Conservation (phyloP, 1,139 yeast species). For the Magnusiomyces fungicola region DNA sequence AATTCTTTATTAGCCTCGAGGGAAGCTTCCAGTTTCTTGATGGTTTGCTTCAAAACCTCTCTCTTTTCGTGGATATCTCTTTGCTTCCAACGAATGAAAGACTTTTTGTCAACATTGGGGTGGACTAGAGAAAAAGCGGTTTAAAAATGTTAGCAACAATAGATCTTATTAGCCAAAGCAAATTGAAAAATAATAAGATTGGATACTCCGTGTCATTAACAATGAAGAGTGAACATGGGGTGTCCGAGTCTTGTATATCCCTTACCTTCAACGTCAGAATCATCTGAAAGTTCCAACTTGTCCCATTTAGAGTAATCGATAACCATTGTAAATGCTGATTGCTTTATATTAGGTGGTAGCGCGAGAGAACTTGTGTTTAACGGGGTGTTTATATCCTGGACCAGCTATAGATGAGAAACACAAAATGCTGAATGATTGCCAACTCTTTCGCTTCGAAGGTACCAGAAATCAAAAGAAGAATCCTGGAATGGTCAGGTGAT, state of each 20-base stretch:
- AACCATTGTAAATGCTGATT: no score
- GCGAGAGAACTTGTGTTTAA: no score
- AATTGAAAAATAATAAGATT: not conserved
- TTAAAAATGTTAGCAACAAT: not conserved
- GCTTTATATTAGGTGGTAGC: no score
- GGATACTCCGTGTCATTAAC: not conserved
- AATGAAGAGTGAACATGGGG: no score
- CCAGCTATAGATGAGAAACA: no score
- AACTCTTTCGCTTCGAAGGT: no score
- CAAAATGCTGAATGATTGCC: no score
- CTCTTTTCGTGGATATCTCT: slow-evolving; percentile 95
- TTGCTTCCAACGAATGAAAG: slow-evolving; percentile 95
- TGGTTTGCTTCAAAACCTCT: slow-evolving; percentile 66
- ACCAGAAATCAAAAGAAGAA: not conserved
- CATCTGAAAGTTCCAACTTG: slow-evolving; percentile 89
- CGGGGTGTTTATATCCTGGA: no score
- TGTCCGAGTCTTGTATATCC: no score
- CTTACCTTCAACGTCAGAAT: slow-evolving; percentile 71
- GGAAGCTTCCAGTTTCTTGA: slow-evolving; percentile 67
- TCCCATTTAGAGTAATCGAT: slow-evolving; percentile 98
- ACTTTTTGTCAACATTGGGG: slow-evolving; percentile 92
- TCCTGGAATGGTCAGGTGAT: no score
- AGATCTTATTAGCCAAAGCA: not conserved
- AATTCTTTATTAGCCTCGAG: slow-evolving; percentile 68
- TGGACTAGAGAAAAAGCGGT: slow-evolving; percentile 48